Percentiles rank a stretch among this genome's conserved stretches.
Conservation (phyloP, 2,329 filamentous ascomycete genomes). For the Lasiodiplodia sp. region DNA sequence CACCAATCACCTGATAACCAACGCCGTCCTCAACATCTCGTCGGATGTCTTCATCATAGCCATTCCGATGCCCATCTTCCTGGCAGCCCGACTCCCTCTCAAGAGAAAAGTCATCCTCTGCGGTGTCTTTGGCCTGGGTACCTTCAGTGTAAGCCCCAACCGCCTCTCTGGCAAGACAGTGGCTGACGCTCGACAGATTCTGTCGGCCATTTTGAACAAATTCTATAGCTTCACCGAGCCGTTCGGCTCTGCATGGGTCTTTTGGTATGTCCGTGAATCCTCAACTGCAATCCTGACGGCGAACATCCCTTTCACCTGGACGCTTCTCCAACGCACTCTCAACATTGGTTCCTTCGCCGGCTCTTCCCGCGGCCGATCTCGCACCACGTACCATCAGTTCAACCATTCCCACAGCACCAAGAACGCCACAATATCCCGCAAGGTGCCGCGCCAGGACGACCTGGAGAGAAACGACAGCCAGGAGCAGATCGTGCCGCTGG, state of each 20-base stretch:
- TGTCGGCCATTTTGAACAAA: slow-evolving; percentile 63
- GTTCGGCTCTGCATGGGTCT: slow-evolving; percentile 63
- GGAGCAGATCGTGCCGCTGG: slow-evolving; percentile 20
- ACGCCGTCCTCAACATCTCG: slow-evolving; percentile 53
- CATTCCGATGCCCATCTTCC: slow-evolving; percentile 56
- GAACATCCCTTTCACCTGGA: slow-evolving; percentile 68
- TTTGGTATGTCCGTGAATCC: slow-evolving; percentile 66
- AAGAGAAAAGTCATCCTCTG: slow-evolving; percentile 62
- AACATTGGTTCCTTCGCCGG: slow-evolving; percentile 40
- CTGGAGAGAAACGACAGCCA: slow-evolving; percentile 18
- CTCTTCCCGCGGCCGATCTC: slow-evolving; percentile 17
- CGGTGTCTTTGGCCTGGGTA: slow-evolving; percentile 63
- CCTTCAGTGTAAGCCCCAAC: slow-evolving; percentile 28
- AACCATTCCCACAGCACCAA: slow-evolving; percentile 8
- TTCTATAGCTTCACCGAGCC: slow-evolving; percentile 66
- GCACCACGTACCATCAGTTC: slow-evolving; percentile 25
- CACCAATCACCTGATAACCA: slow-evolving; percentile 50
- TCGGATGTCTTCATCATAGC: slow-evolving; percentile 56
- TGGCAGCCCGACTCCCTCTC: slow-evolving; percentile 51
- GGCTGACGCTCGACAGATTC: slow-evolving; percentile 1
- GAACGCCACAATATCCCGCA: slow-evolving; percentile 1
- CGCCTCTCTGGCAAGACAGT: slow-evolving; percentile 9
- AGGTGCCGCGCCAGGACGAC: neutral
- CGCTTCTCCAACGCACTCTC: slow-evolving; percentile 60
- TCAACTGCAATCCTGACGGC: slow-evolving; percentile 67